Base-by-base conservation (phyloP, 805 yeast genomes). In the Lachancea thermotolerans region DNA sequence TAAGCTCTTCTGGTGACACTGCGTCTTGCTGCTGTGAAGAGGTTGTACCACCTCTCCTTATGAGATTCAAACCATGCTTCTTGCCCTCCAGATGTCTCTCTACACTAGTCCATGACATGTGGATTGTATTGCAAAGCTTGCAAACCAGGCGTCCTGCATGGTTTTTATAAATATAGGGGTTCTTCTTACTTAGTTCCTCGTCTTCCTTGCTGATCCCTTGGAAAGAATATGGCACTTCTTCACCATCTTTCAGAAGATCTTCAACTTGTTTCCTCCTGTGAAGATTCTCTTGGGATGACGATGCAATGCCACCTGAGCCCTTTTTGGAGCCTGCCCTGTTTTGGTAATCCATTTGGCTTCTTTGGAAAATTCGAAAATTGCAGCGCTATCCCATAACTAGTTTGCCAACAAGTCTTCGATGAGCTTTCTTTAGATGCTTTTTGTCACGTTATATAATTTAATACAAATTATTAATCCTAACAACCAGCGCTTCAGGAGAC, bases 251-350 rank as follows among this genome's bases (percentile, higher is more conserved):
- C n/a, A 57, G 65, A 37, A 89, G 72, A 52, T 83, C 78, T 35
- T 80, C 74, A 8, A 88, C 75, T 33, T 95, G 73, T 46, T 79
- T 79, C 46, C 81, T 70, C 39, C 90, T 71, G 37, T 82, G 82
- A 4, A 79, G 76, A 55, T 85, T 85, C 6, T 81, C 71, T 51
- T 84, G 89, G 16, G 79, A 76, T 37, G 71, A 68, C 4, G 85
- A 85, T 0, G 96, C 96, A 15, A 89, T 71, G 6, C 95, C 96
- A 53, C 96, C 97, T 27, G 83, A 78, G 31, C 96, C 96, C 60
- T 86, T 81, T 65, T 89, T 89, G 6, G 95, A 83, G 37, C 96
- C 96, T 2, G 85, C 95, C 56, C 96, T 68, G 54, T 85, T 85
- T 50, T 87, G 90, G 59, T 86, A 86, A 62, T 89, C 96, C 97